Conservation (phyloP, 352 stramenopile species). For the Pythium oligandrum region DNA sequence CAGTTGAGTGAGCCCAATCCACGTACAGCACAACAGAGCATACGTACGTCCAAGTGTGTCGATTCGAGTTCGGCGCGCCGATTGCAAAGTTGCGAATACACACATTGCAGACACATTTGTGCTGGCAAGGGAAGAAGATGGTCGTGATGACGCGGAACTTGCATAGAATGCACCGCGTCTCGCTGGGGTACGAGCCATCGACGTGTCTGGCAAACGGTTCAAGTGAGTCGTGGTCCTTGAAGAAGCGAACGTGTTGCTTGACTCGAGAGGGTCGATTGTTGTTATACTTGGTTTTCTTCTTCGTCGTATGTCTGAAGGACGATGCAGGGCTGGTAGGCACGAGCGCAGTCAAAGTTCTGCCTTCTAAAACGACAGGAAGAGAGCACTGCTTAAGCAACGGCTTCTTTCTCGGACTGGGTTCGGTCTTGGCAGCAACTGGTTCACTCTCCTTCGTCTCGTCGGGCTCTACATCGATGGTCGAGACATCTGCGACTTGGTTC, state of each 20-base stretch:
- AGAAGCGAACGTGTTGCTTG: slow-evolving; percentile 51
- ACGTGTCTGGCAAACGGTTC: slow-evolving; percentile 41
- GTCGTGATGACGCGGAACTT: slow-evolving; percentile 20
- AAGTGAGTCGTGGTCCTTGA: slow-evolving; percentile 41
- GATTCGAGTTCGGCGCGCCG: slow-evolving; percentile 16
- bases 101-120: slow-evolving; percentile 56
- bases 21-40: neutral
- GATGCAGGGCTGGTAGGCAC: too few species aligned
- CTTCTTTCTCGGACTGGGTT: too few species aligned
- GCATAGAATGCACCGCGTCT: slow-evolving; percentile 45
- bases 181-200: slow-evolving; percentile 33
- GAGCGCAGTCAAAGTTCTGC: too few species aligned
- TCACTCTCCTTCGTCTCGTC: too few species aligned
- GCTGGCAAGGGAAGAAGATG: slow-evolving; percentile 65
- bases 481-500: too few species aligned
- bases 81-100: slow-evolving; percentile 45
- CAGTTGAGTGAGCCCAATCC: too few species aligned
- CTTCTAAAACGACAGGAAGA: too few species aligned
- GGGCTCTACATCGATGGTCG: too few species aligned
- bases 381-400: too few species aligned
- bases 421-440: too few species aligned
- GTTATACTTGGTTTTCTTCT: too few species aligned
- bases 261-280: neutral
- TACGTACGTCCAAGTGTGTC: slow-evolving; percentile 32
- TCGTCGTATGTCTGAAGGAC: too few species aligned